Evolutionary conservation across 176 grass and related monocot genomes (phyloP).

Genomic region (Avena atlantica): DNA sequence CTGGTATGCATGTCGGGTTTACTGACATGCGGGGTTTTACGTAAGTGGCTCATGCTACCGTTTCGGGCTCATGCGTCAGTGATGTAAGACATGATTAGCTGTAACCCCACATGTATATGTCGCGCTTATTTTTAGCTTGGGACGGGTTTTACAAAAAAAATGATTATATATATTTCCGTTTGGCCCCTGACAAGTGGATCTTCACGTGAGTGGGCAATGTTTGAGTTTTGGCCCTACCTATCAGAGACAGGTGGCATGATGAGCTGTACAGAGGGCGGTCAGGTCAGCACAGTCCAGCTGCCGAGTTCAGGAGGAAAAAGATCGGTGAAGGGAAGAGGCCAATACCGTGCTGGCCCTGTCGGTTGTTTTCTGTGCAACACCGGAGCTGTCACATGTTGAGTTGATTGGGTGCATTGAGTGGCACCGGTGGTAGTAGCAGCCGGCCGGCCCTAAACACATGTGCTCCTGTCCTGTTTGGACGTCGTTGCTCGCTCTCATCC

Average conservation of each 20-base stretch:
- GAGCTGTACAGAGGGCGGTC: constrained; percentile 46
- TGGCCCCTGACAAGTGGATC: constrained; percentile 9
- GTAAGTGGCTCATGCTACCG: not conserved
- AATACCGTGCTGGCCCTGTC: constrained; percentile 82
- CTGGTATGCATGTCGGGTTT: not conserved
- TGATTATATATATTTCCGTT: not conserved
- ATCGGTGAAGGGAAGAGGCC: constrained; percentile 51
- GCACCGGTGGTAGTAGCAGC: not conserved
- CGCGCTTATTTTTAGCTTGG: not conserved
- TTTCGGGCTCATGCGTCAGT: not conserved
- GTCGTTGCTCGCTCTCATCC: constrained; percentile 1
- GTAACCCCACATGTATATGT: not conserved
- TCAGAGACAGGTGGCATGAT: constrained; percentile 42
- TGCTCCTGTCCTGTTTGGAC: constrained; percentile 47
- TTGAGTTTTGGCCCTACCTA: not conserved
- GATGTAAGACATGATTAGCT: constrained; percentile 11
- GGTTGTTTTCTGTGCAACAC: constrained; percentile 86
- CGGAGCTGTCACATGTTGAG: constrained; percentile 86
- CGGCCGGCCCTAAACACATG: constrained; percentile 54
- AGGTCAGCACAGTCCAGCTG: constrained; percentile 52
- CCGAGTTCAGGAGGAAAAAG: constrained; percentile 37
- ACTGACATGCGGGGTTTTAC: not conserved
- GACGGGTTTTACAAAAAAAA: not conserved
- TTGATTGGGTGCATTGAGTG: constrained; percentile 66
- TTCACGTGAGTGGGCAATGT: constrained; percentile 32